Percentiles rank a stretch among this genome's conserved stretches.
Evolutionary conservation across 1,284 basidiomycete species (phyloP).

Genomic region (Trametes pubescens): DNA sequence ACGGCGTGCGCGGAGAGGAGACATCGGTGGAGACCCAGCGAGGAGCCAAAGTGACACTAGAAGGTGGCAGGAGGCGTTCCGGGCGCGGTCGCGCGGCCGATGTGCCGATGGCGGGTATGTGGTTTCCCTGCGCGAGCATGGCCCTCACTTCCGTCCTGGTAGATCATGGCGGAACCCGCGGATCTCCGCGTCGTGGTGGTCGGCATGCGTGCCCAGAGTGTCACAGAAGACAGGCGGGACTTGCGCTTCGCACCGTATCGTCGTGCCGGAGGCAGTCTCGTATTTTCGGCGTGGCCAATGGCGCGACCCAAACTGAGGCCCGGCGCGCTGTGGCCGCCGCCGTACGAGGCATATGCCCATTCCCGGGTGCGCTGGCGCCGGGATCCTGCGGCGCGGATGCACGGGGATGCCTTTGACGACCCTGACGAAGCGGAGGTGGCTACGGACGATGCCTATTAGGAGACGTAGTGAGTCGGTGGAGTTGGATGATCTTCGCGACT

Average conservation of each 20-base stretch:
- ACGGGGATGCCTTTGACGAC: not conserved
- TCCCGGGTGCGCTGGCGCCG: not conserved
- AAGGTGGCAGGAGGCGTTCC: not conserved
- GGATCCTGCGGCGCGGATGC: not conserved
- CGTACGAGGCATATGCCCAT: not conserved
- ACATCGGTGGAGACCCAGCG: not conserved
- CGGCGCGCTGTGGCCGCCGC: not conserved
- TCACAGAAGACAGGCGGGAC: constrained; percentile 6
- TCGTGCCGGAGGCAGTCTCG: constrained; percentile 12
- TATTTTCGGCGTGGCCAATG: constrained; percentile 19
- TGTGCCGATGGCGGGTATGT: constrained; percentile 4
- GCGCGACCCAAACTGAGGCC: not conserved
- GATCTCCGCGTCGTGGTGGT: constrained; percentile 18
- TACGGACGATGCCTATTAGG: not conserved
- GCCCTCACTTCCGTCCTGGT: constrained; percentile 11
- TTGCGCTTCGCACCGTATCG: constrained; percentile 12
- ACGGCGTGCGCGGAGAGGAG: not conserved
- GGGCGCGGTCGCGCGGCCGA: not conserved
- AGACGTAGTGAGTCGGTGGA: not conserved
- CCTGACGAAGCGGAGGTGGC: constrained; percentile 1
- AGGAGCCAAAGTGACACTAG: constrained; percentile 4
- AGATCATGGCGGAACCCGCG: constrained; percentile 12
- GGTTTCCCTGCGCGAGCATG: constrained; percentile 3
- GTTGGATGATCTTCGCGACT: constrained; percentile 1
- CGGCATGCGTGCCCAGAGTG: not conserved